phyloP scores from a whole-genome alignment of 768 basidiomycete species.

The Leucocoprinus birnbaumii region DNA sequence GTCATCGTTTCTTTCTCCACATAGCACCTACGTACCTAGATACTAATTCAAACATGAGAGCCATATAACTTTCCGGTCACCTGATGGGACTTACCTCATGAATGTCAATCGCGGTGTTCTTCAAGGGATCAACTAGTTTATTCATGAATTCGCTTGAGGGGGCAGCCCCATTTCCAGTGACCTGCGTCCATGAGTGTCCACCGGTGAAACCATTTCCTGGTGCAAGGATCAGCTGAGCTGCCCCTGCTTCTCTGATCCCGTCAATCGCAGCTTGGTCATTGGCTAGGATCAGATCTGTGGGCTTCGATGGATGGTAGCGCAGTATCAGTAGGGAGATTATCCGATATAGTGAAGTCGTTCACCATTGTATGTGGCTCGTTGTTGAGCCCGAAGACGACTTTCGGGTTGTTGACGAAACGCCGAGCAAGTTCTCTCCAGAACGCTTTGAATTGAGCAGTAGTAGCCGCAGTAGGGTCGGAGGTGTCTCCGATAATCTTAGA shows the following conservation, averaged over 20 bases:
- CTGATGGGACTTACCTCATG: conserved; percentile 31
- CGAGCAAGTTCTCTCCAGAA: conserved; percentile 41
- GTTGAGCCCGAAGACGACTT: conserved; percentile 45
- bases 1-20: too few relatives aligned
- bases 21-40: conserved; percentile 7
- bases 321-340: neutral
- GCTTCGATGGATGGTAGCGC: conserved; percentile 18
- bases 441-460: conserved; percentile 37
- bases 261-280: conserved; percentile 45
- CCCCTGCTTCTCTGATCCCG: conserved; percentile 37
- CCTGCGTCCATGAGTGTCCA: conserved; percentile 40
- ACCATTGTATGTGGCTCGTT: conserved; percentile 48
- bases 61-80: too few relatives aligned
- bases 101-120: conserved; percentile 43
- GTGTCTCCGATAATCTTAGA: conserved; percentile 40
- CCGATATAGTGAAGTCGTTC: neutral
- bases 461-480: conserved; percentile 41
- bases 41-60: too few relatives aligned
- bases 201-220: conserved; percentile 47
- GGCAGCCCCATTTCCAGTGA: conserved; percentile 26
- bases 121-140: conserved; percentile 34
- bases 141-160: conserved; percentile 43
- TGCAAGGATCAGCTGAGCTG: conserved; percentile 40
- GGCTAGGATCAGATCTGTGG: conserved; percentile 35
- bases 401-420: conserved; percentile 36